Evolutionary conservation across 768 basidiomycete species (phyloP), one percentile per base, ranked within the genome.

Genomic region (Boletus rubroflammeus): DNA sequence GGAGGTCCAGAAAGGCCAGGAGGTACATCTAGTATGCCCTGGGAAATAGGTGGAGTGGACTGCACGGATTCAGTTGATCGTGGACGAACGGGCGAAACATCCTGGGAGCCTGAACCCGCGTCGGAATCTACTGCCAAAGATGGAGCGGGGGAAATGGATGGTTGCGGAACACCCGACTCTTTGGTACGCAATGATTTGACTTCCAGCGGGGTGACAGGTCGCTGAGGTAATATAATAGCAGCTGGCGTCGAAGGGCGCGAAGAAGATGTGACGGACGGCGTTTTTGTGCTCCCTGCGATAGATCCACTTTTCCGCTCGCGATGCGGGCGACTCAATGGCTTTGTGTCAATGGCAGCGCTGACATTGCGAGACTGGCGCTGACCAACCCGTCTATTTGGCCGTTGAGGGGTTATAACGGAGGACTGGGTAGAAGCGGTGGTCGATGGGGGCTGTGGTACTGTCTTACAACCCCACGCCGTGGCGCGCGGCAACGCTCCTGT

Each of bases 1-100:
- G 78, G 78, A 21, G 83, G 84, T n/a, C 79, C 75, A 32, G 79
- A 65, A 25, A 88, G 79, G n/a, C 86, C 83, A 0, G 82, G 85
- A 21, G 85, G 85, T 10, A 67, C 62, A 19, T 79, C 80, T 35
- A 76, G 74, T 38, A 81, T 71, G 43, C 78, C 81, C 38, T 82
- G 83, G 38, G 81, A 80, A 10, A 73, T 65, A 14, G 73, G 62
- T 14, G 67, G 67, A 35, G 75, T 72, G 45, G 75, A 73, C 29
- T 63, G 60, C 28, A 67, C 56, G 47, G 74, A 73, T 59, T 74
- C 78, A 1, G 75, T 67, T 9, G 75, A 76, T 23, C 59, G 73
- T 4, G 79, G 76, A 53, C 72, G 74, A 19, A 60, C 60, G 25
- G 82, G 72, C 1, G 67, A 60, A 36, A 72, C 63, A 56, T 81